A percentile compares a stretch with the other conserved stretches of the same genome.
These are phyloP conservation scores for Phialophora chinensis DNA, from an alignment of 2,329 filamentous ascomycete species.

Conservation along the genomic window DNA sequence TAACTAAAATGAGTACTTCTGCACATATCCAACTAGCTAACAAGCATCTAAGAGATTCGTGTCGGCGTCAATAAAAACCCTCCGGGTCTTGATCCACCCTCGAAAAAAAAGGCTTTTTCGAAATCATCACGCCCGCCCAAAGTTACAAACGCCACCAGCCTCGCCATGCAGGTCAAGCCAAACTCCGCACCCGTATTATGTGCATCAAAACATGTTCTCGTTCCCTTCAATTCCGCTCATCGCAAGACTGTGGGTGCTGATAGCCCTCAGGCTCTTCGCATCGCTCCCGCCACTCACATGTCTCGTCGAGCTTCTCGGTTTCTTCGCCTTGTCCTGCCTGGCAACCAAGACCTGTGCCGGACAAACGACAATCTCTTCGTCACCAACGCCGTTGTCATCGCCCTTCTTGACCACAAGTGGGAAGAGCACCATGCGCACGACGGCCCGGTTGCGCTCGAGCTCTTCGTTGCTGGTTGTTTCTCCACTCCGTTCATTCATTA, in stretches of 20 bases:
- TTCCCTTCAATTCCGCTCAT: slow-evolving; percentile 49
- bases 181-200: not conserved
- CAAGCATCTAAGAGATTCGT: slow-evolving; percentile 14
- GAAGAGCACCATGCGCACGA: slow-evolving; percentile 92
- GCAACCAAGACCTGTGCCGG: slow-evolving; percentile 92
- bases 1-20: not conserved
- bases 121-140: slow-evolving; percentile 1
- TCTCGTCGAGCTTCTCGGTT: slow-evolving; percentile 47
- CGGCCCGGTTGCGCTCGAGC: slow-evolving; percentile 74
- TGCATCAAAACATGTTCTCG: slow-evolving; percentile 31
- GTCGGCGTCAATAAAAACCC: slow-evolving; percentile 7
- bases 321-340: slow-evolving; percentile 50
- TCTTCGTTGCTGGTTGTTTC: slow-evolving; percentile 75
- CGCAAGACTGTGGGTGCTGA: slow-evolving; percentile 50
- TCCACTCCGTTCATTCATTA: slow-evolving; percentile 92
- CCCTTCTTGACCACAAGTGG: slow-evolving; percentile 96
- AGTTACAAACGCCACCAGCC: slow-evolving; percentile 1
- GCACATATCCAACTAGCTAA: slow-evolving; percentile 7
- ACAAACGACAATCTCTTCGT: slow-evolving; percentile 94
- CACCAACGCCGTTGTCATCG: slow-evolving; percentile 82
- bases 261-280: slow-evolving; percentile 52
- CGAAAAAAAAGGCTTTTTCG: not conserved
- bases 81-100: not conserved
- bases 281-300: slow-evolving; percentile 49
- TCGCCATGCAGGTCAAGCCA: slow-evolving; percentile 18